Evolutionary conservation across 768 basidiomycete species (phyloP), one percentile per base, ranked within the genome.

Genomic region (Antrodiella citrinella): DNA sequence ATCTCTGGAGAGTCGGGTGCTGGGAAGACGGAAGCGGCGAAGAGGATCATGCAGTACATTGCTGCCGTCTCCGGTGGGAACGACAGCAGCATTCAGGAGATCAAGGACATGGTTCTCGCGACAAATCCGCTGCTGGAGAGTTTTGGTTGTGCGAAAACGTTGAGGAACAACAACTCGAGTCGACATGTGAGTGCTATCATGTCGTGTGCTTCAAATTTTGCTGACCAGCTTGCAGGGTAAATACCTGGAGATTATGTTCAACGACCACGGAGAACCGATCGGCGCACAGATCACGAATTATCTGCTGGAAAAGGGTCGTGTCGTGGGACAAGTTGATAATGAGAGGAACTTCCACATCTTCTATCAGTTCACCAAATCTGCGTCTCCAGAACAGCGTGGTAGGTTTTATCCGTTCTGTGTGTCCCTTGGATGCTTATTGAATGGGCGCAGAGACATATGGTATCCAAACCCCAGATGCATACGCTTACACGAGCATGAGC

Each of bases 231-330:
- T 26, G 1, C 59, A 97, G 92, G 95, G 96, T 20, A 99, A 99
- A 77, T 99, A 99, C 64, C 75, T 99, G 7, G 94, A 99, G 69
- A 97, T 99, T 67, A 97, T 98, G 90, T 99, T 99, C 71, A 96
- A 99, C 59, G 69, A 76, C 19, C 77, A 82, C 13, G 94, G 94
- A 47, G 90, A 94, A 61, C 96, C 96, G 15, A 83, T 98, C 30
- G 96, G 96, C 39, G 96, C 96, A 0, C 91, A 96, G 62, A 98
- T 99, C 55, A 98, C 96, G 4, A 99, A 98, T 65, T 99, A 99
- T 63, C 78, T 99, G 9, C 71, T 99, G 53, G 96, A 99, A 69
- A 99, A 99, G 69, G 90, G 91, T 19, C 82, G 93, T 53, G 91
- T 98, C 11, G 94, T 97, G 10, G 93, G 94, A 26, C 96, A 99